Conservation (phyloP, 306 rosid genomes). For the Sicyos baderoa region DNA sequence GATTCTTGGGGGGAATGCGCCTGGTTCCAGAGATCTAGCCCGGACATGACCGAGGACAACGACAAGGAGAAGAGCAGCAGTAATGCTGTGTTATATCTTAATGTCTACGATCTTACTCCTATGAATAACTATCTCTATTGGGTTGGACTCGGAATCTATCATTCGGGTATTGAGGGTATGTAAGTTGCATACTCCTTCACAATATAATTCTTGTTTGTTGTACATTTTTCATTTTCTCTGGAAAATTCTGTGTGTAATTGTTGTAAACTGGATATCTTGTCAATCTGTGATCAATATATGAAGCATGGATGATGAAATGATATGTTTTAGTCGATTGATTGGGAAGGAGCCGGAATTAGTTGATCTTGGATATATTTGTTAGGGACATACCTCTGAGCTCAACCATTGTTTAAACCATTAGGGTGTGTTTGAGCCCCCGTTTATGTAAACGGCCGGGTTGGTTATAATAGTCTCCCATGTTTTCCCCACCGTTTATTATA, state of each 20-base stretch:
- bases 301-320: background rate
- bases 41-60: constrained; percentile 31
- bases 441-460: too few relatives aligned
- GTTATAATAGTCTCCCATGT: too few relatives aligned
- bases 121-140: constrained; percentile 70
- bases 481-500: too few relatives aligned
- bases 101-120: constrained; percentile 88
- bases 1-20: constrained; percentile 50
- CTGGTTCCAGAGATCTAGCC: constrained; percentile 48
- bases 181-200: background rate
- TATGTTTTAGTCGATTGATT: background rate
- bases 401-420: background rate
- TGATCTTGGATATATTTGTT: background rate
- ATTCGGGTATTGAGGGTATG: constrained; percentile 93
- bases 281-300: background rate
- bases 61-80: constrained; percentile 23
- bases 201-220: background rate
- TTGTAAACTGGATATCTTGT: background rate
- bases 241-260: constrained; percentile 5
- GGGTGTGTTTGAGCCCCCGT: too few relatives aligned
- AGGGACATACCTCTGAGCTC: background rate
- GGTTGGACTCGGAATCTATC: constrained; percentile 74
- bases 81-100: constrained; percentile 57
- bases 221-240: background rate
- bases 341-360: background rate